A percentile compares a stretch with the other conserved stretches of the same genome.
Conservation (phyloP, 208 protist species). For the Wallacemonas sp. region DNA sequence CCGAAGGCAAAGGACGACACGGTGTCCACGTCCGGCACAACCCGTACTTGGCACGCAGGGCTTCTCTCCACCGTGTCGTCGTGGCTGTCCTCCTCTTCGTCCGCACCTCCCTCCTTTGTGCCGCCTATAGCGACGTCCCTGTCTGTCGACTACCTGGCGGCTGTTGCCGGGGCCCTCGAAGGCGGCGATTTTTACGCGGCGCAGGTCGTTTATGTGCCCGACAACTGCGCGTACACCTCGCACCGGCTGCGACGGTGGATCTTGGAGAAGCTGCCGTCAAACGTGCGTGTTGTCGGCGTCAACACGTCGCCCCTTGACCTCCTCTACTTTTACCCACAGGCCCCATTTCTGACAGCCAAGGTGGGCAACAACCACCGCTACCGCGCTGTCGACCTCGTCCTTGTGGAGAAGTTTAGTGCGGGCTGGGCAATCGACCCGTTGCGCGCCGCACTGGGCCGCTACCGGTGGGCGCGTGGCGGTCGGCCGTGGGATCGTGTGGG, state of each 20-base stretch:
- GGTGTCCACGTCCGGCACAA: too few species aligned
- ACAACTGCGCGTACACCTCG: constrained; percentile 38
- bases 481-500: constrained; percentile 17
- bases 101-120: not conserved
- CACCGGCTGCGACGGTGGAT: constrained; percentile 47
- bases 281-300: constrained; percentile 64
- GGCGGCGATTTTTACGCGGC: constrained; percentile 30
- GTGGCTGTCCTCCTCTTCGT: not conserved
- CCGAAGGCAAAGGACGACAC: too few species aligned
- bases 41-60: too few species aligned
- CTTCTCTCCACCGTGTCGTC: not conserved
- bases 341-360: constrained; percentile 53
- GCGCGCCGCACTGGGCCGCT: constrained; percentile 12
- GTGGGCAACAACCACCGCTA: constrained; percentile 73
- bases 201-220: constrained; percentile 28
- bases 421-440: constrained; percentile 23
- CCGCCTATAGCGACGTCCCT: not conserved
- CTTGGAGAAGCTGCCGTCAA: constrained; percentile 45
- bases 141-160: constrained; percentile 17
- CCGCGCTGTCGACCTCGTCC: constrained; percentile 47
- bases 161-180: constrained; percentile 15
- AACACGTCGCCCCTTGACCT: constrained; percentile 54
- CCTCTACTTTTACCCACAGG: constrained; percentile 76
- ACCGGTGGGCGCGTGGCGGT: constrained; percentile 4
- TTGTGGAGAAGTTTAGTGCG: constrained; percentile 26